Conservation (phyloP, 2,329 filamentous ascomycete species). For the Colletotrichum sp. region DNA sequence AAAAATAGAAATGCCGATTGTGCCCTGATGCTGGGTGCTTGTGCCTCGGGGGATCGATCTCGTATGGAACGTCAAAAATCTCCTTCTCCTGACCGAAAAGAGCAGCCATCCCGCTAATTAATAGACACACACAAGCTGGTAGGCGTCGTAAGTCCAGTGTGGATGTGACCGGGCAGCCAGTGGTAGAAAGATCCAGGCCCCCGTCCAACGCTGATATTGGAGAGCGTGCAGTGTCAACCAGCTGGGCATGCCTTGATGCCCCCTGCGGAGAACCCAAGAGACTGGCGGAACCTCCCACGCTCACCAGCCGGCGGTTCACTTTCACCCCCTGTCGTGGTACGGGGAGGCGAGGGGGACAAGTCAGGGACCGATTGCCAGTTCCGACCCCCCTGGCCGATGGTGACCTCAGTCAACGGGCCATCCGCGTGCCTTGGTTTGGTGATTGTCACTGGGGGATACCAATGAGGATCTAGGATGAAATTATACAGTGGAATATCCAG, state of each 20-base stretch:
- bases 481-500: neutral
- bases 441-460: neutral
- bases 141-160: neutral
- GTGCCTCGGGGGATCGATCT: constrained; percentile 13
- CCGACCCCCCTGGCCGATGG: neutral
- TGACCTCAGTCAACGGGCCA: neutral
- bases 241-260: neutral
- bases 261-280: neutral
- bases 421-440: neutral
- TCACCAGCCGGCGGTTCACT: neutral
- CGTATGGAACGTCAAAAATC: neutral
- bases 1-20: constrained; percentile 22
- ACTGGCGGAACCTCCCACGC: neutral
- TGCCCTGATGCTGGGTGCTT: neutral
- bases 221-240: neutral
- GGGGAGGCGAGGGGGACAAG: neutral
- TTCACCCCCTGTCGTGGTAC: neutral
- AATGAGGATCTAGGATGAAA: neutral
- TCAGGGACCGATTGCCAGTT: constrained; percentile 1
- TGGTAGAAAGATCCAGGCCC: neutral
- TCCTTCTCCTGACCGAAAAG: neutral
- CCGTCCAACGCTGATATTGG: neutral
- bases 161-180: neutral
- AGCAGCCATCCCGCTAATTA: neutral
- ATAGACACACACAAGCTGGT: neutral